Conservation (phyloP, 192 early-diverging fungal species). For the Pilaira anomala region DNA sequence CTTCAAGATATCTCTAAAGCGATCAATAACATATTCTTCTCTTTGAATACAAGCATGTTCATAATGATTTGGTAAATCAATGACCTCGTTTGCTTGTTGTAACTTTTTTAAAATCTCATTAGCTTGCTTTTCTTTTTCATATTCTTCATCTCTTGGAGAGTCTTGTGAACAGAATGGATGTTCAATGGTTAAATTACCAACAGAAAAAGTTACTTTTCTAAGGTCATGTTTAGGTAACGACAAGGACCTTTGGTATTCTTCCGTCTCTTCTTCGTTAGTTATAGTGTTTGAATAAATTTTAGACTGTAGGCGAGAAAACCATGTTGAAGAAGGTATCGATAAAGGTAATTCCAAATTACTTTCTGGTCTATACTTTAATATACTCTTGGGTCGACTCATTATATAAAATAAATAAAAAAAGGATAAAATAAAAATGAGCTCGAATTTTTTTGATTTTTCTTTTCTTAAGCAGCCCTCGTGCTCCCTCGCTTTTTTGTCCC, state of each 20-base stretch:
- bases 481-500: too few species aligned
- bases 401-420: neutral
- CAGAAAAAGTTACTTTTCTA: slow-evolving; percentile 10
- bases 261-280: slow-evolving; percentile 2
- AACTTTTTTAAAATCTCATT: neutral
- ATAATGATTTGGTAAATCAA: slow-evolving; percentile 17
- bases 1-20: slow-evolving; percentile 9
- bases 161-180: slow-evolving; percentile 6
- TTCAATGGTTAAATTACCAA: slow-evolving; percentile 12
- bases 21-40: slow-evolving; percentile 19
- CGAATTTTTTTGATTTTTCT: too few species aligned
- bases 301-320: slow-evolving; percentile 25
- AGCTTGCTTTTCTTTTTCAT: neutral
- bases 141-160: slow-evolving; percentile 11
- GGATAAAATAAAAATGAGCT: neutral
- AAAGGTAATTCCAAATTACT: neutral
- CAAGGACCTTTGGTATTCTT: neutral
- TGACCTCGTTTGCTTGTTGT: neutral
- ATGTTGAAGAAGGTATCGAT: neutral
- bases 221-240: slow-evolving; percentile 18
- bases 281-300: slow-evolving; percentile 2
- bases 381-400: slow-evolving; percentile 18
- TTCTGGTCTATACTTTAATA: slow-evolving; percentile 11
- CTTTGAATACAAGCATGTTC: slow-evolving; percentile 26
- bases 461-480: too few species aligned